Percentiles rank a stretch among this genome's conserved stretches.
Evolutionary conservation across 1,284 basidiomycete genomes (phyloP).

Genomic region (Wolfiporia cocos): DNA sequence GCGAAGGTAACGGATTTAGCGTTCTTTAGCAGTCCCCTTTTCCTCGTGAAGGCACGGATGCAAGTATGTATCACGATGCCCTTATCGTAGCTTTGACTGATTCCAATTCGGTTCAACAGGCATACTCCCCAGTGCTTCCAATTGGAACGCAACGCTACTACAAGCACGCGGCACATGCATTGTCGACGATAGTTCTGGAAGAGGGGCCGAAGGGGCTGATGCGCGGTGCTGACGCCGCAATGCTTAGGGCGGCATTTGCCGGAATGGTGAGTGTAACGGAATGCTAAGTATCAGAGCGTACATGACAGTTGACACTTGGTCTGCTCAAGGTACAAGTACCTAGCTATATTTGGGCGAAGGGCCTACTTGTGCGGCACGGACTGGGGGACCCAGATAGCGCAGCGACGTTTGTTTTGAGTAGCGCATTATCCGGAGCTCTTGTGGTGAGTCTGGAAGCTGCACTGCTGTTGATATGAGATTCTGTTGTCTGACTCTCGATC

Average conservation of each 20-base stretch:
- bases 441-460: too few species aligned
- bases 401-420: slow-evolving; percentile 82
- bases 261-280: slow-evolving; percentile 53
- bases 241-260: slow-evolving; percentile 88
- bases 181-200: slow-evolving; percentile 68
- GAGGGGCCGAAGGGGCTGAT: slow-evolving; percentile 77
- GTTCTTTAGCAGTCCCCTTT: neutral
- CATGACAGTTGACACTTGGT: neutral
- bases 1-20: too few species aligned
- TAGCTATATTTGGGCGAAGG: slow-evolving; percentile 87
- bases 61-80: neutral
- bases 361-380: slow-evolving; percentile 54
- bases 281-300: too few species aligned
- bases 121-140: neutral
- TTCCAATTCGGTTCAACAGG: neutral
- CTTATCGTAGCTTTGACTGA: neutral
- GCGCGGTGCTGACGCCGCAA: slow-evolving; percentile 87
- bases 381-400: slow-evolving; percentile 65
- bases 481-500: slow-evolving; percentile 16
- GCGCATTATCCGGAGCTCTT: slow-evolving; percentile 80
- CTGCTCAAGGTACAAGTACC: slow-evolving; percentile 83
- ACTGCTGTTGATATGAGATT: too few species aligned
- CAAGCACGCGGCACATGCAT: slow-evolving; percentile 62
- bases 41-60: slow-evolving; percentile 10
- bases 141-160: neutral